Base-by-base conservation (phyloP, 148 eudicot genomes). In the Linanthus parryae region DNA sequence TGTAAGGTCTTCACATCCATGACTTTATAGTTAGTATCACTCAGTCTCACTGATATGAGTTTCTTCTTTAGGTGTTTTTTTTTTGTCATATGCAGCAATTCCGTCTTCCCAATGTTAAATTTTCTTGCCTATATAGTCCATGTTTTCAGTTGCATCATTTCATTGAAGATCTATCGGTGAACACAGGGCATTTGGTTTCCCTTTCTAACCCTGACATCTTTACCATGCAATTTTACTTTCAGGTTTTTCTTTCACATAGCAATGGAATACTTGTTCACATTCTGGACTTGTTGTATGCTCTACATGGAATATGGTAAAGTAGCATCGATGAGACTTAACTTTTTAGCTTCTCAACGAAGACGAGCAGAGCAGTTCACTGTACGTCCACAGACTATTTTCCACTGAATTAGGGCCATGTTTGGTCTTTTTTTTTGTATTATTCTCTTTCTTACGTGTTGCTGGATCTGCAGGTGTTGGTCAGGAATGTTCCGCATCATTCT, bases 241-340 rank as follows among this genome's bases (percentile, higher is more conserved):
- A 92, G 98, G 84, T 92, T 92, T 59, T 92, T 88, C 54, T 73
- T 63, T 40, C 99, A 92, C 67, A 82, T 92, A 62, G 64, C 71
- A 58, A 65, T 82, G 84, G 76, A 81, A 71, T 88, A 87, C 56
- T 55, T 88, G 74, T 79, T 92, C 73, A 84, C 99, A 17, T 81
- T 92, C 66, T 92, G 99, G 99, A 75, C 85, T 42, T 87, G 96
- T 74, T 88, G 67, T 73, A 65, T 84, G 83, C 99, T 92, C 40
- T 92, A 80, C 77, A 77, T 73, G 76, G 98, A 92, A 68, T 87
- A 87, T 66, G 87, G 59, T 61, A 69, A 56, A 44, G 76, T 92
- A 48, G 81, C 94, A 26, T 62, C 88, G 29, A 84, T 92, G 98
- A 78, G 96, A 56, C 61, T 84, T 38, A 65, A 44, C 10, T 92